These are phyloP conservation scores for Cordia subcordata DNA, from an alignment of 257 asterid species.

Conservation along the genomic window DNA sequence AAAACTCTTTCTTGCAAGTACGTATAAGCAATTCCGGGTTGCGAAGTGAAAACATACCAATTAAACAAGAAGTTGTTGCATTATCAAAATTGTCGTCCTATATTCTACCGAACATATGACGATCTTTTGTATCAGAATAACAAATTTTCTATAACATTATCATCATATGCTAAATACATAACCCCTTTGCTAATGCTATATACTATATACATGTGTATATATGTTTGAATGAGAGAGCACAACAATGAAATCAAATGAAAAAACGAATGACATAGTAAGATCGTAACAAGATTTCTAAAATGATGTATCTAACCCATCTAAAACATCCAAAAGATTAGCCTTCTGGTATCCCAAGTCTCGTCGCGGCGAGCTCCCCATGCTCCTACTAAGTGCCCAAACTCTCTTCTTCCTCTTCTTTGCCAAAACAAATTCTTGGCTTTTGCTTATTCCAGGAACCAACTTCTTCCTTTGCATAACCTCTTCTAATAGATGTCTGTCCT, in stretches of 20 bases:
- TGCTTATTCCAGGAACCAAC: slow-evolving; percentile 59
- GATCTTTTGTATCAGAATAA: background rate
- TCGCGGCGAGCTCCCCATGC: slow-evolving; percentile 73
- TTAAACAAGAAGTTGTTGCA: no score
- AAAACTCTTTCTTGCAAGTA: no score
- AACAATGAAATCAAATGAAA: slow-evolving; percentile 31
- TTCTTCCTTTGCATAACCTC: slow-evolving; percentile 63
- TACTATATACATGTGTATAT: background rate
- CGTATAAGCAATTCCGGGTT: no score
- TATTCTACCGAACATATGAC: no score
- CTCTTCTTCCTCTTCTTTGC: slow-evolving; percentile 32
- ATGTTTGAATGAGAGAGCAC: background rate
- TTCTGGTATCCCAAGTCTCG: slow-evolving; percentile 33
- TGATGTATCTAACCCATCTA: slow-evolving; percentile 71
- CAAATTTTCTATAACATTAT: background rate
- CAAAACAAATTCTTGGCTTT: slow-evolving; percentile 71
- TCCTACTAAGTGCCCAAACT: slow-evolving; percentile 53
- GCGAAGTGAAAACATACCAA: no score
- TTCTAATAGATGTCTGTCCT: slow-evolving; percentile 67
- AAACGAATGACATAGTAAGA: slow-evolving; percentile 11
- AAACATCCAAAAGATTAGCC: slow-evolving; percentile 59
- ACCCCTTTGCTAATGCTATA: background rate
- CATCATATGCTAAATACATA: background rate
- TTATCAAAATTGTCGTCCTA: no score
- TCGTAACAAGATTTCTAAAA: slow-evolving; percentile 29